phyloP scores from a whole-genome alignment of 768 basidiomycete genomes.

The Leccinum olivaceopallidum region DNA sequence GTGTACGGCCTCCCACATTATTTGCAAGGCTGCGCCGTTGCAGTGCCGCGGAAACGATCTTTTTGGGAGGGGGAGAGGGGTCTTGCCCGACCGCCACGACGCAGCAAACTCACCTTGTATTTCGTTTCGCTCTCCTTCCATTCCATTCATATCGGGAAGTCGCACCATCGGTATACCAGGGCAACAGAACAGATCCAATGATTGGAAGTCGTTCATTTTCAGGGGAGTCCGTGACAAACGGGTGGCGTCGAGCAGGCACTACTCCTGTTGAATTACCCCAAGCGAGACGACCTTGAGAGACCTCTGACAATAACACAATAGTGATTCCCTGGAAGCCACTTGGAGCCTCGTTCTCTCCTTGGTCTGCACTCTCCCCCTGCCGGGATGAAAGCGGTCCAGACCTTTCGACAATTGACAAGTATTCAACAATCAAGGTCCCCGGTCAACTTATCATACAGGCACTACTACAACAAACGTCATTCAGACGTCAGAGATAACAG shows the following conservation, averaged over 20 bases:
- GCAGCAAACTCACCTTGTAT: neutral
- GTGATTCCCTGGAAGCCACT: neutral
- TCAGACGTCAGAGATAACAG: neutral
- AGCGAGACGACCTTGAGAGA: neutral
- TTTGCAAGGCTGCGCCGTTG: neutral
- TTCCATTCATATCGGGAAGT: neutral
- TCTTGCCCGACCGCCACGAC: too few species aligned
- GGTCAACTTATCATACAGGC: too few species aligned
- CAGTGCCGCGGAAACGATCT: neutral
- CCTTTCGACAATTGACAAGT: too few species aligned
- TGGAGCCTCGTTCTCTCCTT: neutral
- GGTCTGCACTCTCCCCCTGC: neutral
- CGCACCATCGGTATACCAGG: neutral
- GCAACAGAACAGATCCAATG: neutral
- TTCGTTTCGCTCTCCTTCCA: neutral
- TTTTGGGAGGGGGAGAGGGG: neutral
- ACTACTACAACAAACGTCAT: neutral
- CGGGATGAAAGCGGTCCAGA: too few species aligned
- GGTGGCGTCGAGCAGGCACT: neutral
- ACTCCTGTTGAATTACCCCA: neutral
- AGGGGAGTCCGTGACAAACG: neutral
- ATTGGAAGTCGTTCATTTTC: neutral
- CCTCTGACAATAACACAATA: neutral
- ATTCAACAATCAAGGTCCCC: too few species aligned
- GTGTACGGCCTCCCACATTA: neutral